Evolutionary conservation across 495 filamentous ascomycete species (phyloP).

Genomic region (Penicillium canescens): DNA sequence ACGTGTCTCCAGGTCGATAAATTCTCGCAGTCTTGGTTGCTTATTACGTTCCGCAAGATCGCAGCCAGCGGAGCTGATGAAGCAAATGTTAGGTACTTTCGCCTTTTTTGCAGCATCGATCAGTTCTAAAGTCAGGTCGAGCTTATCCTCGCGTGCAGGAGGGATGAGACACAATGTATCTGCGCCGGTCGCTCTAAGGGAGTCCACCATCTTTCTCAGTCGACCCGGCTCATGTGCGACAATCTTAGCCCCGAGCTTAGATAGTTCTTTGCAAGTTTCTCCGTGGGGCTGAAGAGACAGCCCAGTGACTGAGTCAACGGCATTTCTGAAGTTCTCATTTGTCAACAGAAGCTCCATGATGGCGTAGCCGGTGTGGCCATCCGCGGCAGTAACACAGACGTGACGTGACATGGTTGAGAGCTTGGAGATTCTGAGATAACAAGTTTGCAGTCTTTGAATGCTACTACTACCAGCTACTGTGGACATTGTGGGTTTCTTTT

Average conservation of each 20-base stretch:
- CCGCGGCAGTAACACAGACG: conserved; percentile 51
- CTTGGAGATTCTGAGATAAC: too few species aligned
- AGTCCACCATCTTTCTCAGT: conserved; percentile 34
- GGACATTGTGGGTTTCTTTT: too few species aligned
- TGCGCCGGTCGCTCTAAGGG: conserved; percentile 41
- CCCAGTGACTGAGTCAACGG: conserved; percentile 40
- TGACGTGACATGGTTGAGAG: conserved; percentile 41
- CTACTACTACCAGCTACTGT: too few species aligned
- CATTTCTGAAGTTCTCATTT: conserved; percentile 39
- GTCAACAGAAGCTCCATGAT: conserved; percentile 56
- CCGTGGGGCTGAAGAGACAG: conserved; percentile 47
- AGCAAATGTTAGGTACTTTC: conserved; percentile 48
- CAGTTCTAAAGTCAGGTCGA: conserved; percentile 50
- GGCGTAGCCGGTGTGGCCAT: conserved; percentile 56
- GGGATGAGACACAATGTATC: conserved; percentile 58
- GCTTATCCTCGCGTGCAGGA: conserved; percentile 47
- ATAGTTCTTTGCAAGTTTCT: conserved; percentile 53
- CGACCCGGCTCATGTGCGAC: conserved; percentile 45
- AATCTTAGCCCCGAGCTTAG: conserved; percentile 51
- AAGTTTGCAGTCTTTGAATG: too few species aligned
- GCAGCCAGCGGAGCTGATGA: conserved; percentile 54
- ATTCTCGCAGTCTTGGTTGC: conserved; percentile 55
- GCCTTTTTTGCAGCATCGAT: conserved; percentile 50
- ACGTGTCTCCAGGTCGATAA: conserved; percentile 51
- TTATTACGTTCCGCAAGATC: conserved; percentile 52